A percentile compares a stretch with the other conserved stretches of the same genome.
Conservation (phyloP, 805 yeast genomes). For the Wickerhamomyces alni region DNA sequence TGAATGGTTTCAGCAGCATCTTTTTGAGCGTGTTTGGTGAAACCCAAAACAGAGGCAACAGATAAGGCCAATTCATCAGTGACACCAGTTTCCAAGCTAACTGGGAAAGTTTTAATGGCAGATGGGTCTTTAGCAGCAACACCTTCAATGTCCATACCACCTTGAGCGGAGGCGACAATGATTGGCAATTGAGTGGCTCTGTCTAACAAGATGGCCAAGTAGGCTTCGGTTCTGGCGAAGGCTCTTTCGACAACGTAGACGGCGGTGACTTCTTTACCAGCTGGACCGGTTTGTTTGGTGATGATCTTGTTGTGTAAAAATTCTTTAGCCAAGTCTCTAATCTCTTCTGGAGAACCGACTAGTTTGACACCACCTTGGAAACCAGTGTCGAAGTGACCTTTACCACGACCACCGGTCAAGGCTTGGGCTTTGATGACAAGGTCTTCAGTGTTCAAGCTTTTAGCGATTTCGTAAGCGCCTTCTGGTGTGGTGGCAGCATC, state of each 20-base stretch:
- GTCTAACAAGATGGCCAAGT: conserved; percentile 91
- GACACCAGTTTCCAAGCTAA: conserved; percentile 74
- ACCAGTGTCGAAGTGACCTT: conserved; percentile 95
- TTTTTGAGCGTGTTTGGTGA: conserved; percentile 66
- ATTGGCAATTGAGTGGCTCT: conserved; percentile 86
- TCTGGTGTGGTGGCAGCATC: conserved; percentile 85
- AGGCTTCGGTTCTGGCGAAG: conserved; percentile 91
- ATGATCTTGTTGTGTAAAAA: conserved; percentile 90
- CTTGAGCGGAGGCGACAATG: conserved; percentile 94
- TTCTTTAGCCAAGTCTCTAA: conserved; percentile 75
- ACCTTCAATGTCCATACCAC: conserved; percentile 99
- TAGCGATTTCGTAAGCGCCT: conserved; percentile 81
- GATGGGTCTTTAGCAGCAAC: conserved; percentile 89
- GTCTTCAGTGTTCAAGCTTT: conserved; percentile 66
- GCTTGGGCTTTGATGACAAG: conserved; percentile 98
- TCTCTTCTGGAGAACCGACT: conserved; percentile 80
- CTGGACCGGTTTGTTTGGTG: conserved; percentile 97
- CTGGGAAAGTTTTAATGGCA: conserved; percentile 84
- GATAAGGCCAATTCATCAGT: conserved; percentile 68
- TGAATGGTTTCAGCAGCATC: conserved; percentile 86
- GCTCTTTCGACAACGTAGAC: conserved; percentile 95
- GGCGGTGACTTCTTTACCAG: conserved; percentile 95
- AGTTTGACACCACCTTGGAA: conserved; percentile 95
- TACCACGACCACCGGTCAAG: conserved; percentile 99
- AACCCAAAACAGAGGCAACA: conserved; percentile 78